phyloP scores from a whole-genome alignment of 1,139 yeast genomes.

The Kluyveromyces marxianus region DNA sequence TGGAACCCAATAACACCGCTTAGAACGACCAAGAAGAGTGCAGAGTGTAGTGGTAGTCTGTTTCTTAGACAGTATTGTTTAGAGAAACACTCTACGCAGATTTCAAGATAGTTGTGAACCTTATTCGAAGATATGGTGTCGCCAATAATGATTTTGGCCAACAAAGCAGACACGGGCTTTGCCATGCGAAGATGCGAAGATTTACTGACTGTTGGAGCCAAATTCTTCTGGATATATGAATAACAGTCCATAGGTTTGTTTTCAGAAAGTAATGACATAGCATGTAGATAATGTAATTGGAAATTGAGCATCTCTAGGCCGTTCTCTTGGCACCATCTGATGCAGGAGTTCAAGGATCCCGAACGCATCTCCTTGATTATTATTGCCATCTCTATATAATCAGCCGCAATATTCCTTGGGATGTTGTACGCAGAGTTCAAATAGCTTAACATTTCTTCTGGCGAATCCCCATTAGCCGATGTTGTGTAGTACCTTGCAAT shows the following conservation, averaged over 20 bases:
- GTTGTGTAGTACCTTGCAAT: constrained; percentile 24
- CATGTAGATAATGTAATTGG: constrained; percentile 22
- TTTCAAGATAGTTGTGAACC: constrained; percentile 18
- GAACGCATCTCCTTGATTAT: constrained; percentile 21
- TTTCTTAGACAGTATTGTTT: constrained; percentile 60
- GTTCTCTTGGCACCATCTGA: constrained; percentile 20
- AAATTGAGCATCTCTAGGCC: constrained; percentile 15
- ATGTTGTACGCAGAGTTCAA: constrained; percentile 21
- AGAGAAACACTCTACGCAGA: constrained; percentile 41
- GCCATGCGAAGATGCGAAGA: constrained; percentile 10
- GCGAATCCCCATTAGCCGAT: constrained; percentile 8
- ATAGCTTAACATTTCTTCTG: constrained; percentile 16
- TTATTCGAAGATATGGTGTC: constrained; percentile 14
- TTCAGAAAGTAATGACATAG: constrained; percentile 16
- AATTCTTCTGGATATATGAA: constrained; percentile 16
- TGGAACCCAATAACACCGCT: constrained; percentile 73
- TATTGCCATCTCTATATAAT: constrained; percentile 23
- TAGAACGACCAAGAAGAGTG: constrained; percentile 56
- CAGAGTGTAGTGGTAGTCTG: constrained; percentile 63
- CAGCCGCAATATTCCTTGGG: constrained; percentile 14
- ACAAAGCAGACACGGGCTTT: constrained; percentile 17
- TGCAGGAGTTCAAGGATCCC: constrained; percentile 19
- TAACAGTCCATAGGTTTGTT: constrained; percentile 17
- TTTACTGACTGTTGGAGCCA: constrained; percentile 14
- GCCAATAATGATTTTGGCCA: constrained; percentile 20